Evolutionary conservation across 768 basidiomycete genomes (phyloP), one percentile per base, ranked within the genome.

Genomic region (Tephrocybe sp.): DNA sequence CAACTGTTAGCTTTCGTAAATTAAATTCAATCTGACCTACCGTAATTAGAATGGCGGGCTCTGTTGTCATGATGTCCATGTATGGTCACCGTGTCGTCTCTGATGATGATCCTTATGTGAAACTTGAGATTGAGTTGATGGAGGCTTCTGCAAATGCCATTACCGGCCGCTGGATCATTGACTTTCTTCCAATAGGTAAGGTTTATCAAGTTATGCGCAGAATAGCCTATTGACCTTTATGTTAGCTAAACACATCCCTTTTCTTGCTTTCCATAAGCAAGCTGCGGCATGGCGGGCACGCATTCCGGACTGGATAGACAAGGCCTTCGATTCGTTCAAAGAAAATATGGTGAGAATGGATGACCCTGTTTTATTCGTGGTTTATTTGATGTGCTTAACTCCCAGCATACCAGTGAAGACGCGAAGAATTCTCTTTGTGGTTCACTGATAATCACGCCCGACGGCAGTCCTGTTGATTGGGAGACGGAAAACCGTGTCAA

Each of bases 31-130:
- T 2, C 17, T 38, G 12, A n/a, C 19, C 22, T 22, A 35, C 22
- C 41, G 16, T 16, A 12, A 16, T 31, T 20, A 59, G 58, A 46
- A 59, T 54, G 58, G 58, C 54, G 11, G 55, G 58, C 5, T 53
- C 54, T 22, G 51, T 56, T 31, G 57, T 58, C 22, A 58, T 59
- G 58, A 54, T 59, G 52, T 59, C 58, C 14, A 58, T 58, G 58
- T 59, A 59, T 50, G 58, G 58, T 9, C 58, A 59, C 32, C 58
- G 54, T 14, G 58, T 59, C 2, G 39, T 40, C 4, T 36, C 45
- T 7, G 52, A 56, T 11, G 49, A 59, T 33, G 58, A 59, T 20
- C 54, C 58, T 34, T 56, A 53, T 20, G 53, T 58, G 12, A 40
- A 55, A 8, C 51, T 55, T n/a, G 57, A 53, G 14, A 52, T 58